Evolutionary conservation across 345 rosid genomes (phyloP), one percentile per base, ranked within the genome.

Genomic region (Brassica juncea): DNA sequence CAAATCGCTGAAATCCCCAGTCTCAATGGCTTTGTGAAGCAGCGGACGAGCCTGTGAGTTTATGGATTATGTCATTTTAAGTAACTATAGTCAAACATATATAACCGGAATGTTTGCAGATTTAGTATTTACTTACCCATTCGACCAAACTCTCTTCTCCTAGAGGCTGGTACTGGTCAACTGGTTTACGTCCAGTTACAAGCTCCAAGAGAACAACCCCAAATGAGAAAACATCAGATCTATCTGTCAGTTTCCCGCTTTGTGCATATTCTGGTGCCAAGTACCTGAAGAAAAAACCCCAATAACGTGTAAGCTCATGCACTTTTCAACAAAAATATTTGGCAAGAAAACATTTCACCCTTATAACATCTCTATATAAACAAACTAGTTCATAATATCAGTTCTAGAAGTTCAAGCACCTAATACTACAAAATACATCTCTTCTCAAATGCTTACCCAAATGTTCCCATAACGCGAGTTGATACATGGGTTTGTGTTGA

Each of bases 111-210:
- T 14, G 14, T 66, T 65, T 65, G 16, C 4, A 60, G 37, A 9
- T 15, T 15, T 62, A 23, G 57, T 37, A 35, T 15, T 42, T 58
- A 92, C 97, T 52, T 32, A 96, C 99, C 97, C 98, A 96, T 89
- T 96, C 98, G 64, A 92, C 99, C 84, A 96, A 85, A 82, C 97
- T 93, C 80, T 90, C 98, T 75, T 96, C 97, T n/a, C 98, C 99
- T 15, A 96, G 32, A 76, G 98, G 98, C 69, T 80, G 93, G 74
- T 85, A 79, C 57, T 92, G 77, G 80, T 95, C 98, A 49, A 93
- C 88, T 42, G 99, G 97, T 87, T 86, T 96, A 27, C 97, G 92
- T 65, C 99, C 98, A 2, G 97, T 96, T 80, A 96, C 80, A 77
- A 96, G 94, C 85, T 96, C 99, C 3, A 96, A 87, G 74, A 96